These are phyloP conservation scores for Leccinum pellstonianum DNA, from an alignment of 768 basidiomycete species.

Conservation along the genomic window DNA sequence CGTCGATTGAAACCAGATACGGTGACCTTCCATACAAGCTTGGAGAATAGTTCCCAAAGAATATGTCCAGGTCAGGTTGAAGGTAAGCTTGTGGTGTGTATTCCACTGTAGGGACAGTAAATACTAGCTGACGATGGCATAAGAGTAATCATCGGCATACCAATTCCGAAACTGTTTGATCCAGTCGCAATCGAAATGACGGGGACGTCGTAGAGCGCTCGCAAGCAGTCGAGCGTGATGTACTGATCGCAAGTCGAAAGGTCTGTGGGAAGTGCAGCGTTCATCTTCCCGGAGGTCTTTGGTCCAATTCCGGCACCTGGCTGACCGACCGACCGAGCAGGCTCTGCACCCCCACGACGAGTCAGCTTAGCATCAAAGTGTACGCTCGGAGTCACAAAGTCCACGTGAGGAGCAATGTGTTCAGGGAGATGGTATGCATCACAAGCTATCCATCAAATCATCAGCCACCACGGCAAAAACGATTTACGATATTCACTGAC, in stretches of 20 bases:
- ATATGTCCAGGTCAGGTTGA: slow-evolving; percentile 29
- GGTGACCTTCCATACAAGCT: slow-evolving; percentile 27
- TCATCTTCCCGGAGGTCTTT: slow-evolving; percentile 20
- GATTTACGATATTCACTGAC: slow-evolving; percentile 12
- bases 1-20: slow-evolving; percentile 31
- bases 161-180: slow-evolving; percentile 31
- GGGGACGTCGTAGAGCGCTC: slow-evolving; percentile 27
- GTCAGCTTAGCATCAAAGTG: slow-evolving; percentile 31
- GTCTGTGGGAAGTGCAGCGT: slow-evolving; percentile 5
- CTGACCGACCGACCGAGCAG: slow-evolving; percentile 14
- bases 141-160: slow-evolving; percentile 9
- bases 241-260: slow-evolving; percentile 27
- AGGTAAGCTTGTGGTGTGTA: slow-evolving; percentile 34
- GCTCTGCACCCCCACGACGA: slow-evolving; percentile 8
- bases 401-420: slow-evolving; percentile 33
- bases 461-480: background rate
- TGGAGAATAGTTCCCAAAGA: slow-evolving; percentile 29
- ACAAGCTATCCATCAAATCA: slow-evolving; percentile 24
- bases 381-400: slow-evolving; percentile 35
- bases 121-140: background rate
- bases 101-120: slow-evolving; percentile 22
- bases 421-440: slow-evolving; percentile 35
- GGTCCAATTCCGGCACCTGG: slow-evolving; percentile 19
- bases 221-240: slow-evolving; percentile 33
- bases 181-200: slow-evolving; percentile 15